These are phyloP conservation scores for Sporothrix schenckii DNA, from an alignment of 2,329 filamentous ascomycete genomes.

Conservation along the genomic window DNA sequence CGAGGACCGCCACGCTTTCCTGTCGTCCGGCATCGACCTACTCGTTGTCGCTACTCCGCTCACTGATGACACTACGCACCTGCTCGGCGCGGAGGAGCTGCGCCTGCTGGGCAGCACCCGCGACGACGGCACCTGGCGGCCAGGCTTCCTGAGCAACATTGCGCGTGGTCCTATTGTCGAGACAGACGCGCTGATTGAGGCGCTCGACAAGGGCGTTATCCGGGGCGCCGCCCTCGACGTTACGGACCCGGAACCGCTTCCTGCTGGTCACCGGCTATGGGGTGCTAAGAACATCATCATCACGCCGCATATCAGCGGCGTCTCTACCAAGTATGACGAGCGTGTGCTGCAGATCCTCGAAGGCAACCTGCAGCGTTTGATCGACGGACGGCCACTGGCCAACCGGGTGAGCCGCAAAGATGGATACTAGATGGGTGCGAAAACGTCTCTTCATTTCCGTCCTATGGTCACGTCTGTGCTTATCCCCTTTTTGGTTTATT, in stretches of 20 bases:
- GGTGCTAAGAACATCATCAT: conserved; percentile 68
- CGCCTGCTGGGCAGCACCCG: conserved; percentile 44
- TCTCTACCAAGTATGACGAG: conserved; percentile 47
- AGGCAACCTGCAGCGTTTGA: conserved; percentile 45
- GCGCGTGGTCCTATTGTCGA: conserved; percentile 60
- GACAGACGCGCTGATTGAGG: conserved; percentile 62
- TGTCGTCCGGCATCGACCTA: conserved; percentile 55
- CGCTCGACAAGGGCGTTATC: conserved; percentile 53
- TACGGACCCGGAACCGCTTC: conserved; percentile 77
- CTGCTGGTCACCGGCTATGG: conserved; percentile 70
- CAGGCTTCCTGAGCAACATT: conserved; percentile 71
- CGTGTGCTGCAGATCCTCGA: conserved; percentile 50
- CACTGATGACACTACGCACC: conserved; percentile 51
- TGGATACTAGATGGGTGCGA: conserved; percentile 32
- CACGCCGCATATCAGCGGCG: conserved; percentile 54
- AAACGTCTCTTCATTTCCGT: background rate
- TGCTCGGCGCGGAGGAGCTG: conserved; percentile 58
- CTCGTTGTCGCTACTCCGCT: conserved; percentile 57
- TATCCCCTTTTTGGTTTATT: background rate
- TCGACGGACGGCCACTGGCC: conserved; percentile 33
- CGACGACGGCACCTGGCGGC: conserved; percentile 41
- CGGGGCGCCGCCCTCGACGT: conserved; percentile 75
- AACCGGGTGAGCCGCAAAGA: conserved; percentile 37
- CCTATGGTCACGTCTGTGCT: background rate
- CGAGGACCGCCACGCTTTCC: conserved; percentile 54